Conservation (phyloP, 805 yeast species). For the Saturnispora serradocipensis region DNA sequence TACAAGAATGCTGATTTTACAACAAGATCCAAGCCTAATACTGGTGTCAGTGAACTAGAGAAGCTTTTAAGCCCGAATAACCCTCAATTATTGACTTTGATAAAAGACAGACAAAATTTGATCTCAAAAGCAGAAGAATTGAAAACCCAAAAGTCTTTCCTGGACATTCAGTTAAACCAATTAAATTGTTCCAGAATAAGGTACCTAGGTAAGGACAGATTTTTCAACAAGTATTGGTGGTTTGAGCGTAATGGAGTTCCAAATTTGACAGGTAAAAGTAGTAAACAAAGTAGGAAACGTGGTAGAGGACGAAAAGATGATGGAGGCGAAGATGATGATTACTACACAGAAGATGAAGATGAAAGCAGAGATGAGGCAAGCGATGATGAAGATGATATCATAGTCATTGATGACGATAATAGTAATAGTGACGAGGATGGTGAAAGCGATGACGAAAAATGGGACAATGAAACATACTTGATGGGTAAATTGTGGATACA, state of each 20-base stretch:
- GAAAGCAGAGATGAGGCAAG: slow-evolving; percentile 21
- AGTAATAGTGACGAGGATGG: slow-evolving; percentile 25
- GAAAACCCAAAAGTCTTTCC: slow-evolving; percentile 38
- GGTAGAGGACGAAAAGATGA: slow-evolving; percentile 27
- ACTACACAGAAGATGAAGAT: slow-evolving; percentile 32
- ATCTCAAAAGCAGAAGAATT: slow-evolving; percentile 36
- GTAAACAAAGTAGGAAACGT: slow-evolving; percentile 15
- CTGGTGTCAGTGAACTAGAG: slow-evolving; percentile 29
- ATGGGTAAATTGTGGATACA: slow-evolving; percentile 88
- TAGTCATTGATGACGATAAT: slow-evolving; percentile 18
- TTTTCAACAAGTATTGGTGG: slow-evolving; percentile 92
- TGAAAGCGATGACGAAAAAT: slow-evolving; percentile 34
- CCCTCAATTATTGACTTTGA: slow-evolving; percentile 33
- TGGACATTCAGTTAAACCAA: slow-evolving; percentile 57
- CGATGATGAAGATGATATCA: slow-evolving; percentile 19
- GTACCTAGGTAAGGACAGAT: slow-evolving; percentile 73
- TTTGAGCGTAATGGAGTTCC: slow-evolving; percentile 81
- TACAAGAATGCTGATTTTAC: slow-evolving; percentile 16
- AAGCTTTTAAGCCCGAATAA: slow-evolving; percentile 32
- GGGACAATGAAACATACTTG: slow-evolving; percentile 48
- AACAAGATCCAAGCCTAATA: slow-evolving; percentile 8
- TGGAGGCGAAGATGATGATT: slow-evolving; percentile 30
- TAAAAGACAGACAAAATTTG: slow-evolving; percentile 36
- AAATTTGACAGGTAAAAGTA: slow-evolving; percentile 20
- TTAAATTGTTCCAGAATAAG: slow-evolving; percentile 70